phyloP scores from a whole-genome alignment of 2,329 filamentous ascomycete species.

The Hypocrella siamensis region DNA sequence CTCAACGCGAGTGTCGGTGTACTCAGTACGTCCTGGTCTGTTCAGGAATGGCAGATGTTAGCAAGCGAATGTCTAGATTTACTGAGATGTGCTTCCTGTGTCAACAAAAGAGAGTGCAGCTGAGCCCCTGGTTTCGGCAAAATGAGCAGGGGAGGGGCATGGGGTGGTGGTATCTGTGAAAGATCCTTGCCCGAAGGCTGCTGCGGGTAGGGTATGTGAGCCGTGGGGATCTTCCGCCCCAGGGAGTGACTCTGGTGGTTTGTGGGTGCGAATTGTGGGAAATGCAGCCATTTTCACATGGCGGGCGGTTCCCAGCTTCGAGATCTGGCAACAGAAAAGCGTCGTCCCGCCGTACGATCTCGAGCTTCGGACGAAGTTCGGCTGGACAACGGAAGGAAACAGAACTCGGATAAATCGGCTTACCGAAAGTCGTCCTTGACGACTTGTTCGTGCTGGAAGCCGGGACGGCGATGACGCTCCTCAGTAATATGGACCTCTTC shows the following conservation, averaged over 20 bases:
- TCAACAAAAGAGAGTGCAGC: no score
- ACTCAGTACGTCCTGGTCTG: constrained; percentile 25
- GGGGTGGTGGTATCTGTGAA: no score
- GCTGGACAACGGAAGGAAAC: constrained; percentile 5
- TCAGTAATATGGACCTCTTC: constrained; percentile 76
- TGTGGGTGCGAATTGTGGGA: constrained; percentile 1
- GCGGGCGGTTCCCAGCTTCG: not conserved
- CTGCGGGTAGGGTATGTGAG: not conserved
- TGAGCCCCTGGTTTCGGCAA: no score
- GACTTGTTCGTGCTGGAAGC: constrained; percentile 38
- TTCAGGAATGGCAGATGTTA: constrained; percentile 1
- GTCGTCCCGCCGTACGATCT: no score
- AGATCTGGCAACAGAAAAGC: not conserved
- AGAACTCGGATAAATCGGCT: constrained; percentile 15
- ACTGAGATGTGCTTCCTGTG: constrained; percentile 7
- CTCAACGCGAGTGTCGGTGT: constrained; percentile 52
- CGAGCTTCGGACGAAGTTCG: no score
- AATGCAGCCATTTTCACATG: constrained; percentile 1
- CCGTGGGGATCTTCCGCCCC: constrained; percentile 2
- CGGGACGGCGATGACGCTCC: constrained; percentile 60
- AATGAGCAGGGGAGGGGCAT: no score
- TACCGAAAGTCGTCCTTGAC: constrained; percentile 37
- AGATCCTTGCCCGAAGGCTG: no score
- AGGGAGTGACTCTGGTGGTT: constrained; percentile 1
- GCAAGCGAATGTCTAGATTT: constrained; percentile 1